Conservation (phyloP, 257 asterid genomes). For the Perilla frutescens region DNA sequence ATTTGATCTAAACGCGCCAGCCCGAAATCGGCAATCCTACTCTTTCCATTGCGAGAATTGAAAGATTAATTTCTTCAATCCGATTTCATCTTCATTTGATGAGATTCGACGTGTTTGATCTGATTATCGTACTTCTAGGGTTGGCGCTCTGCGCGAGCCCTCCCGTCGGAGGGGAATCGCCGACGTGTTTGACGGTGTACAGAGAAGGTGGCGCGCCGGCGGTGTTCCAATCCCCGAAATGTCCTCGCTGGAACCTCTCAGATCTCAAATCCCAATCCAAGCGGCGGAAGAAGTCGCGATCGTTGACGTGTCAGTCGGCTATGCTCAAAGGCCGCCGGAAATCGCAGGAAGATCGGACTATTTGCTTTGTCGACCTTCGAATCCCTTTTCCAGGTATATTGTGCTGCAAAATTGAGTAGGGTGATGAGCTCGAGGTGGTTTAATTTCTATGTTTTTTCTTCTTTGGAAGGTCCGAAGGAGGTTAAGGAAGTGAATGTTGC, state of each 20-base stretch:
- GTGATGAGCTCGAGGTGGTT: conserved; percentile 1
- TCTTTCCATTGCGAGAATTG: not conserved
- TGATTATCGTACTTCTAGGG: conserved; percentile 39
- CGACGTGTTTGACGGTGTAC: conserved; percentile 80
- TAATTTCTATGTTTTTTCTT: not conserved
- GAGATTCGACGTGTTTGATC: conserved; percentile 25
- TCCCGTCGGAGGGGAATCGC: conserved; percentile 69
- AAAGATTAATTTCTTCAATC: not conserved
- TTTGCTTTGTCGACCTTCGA: conserved; percentile 74
- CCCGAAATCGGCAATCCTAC: conserved; percentile 1
- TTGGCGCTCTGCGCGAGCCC: conserved; percentile 38
- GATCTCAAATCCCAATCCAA: conserved; percentile 50
- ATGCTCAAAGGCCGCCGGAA: conserved; percentile 86
- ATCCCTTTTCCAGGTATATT: conserved; percentile 81
- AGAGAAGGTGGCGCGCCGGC: conserved; percentile 97
- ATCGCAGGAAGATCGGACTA: conserved; percentile 87
- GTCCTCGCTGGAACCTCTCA: conserved; percentile 91
- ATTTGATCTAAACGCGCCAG: conserved; percentile 39
- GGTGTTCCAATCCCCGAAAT: conserved; percentile 91
- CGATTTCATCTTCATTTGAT: conserved; percentile 32
- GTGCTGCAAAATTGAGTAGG: not conserved
- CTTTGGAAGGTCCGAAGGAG: conserved; percentile 62
- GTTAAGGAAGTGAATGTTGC: conserved; percentile 78
- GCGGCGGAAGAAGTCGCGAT: conserved; percentile 40
- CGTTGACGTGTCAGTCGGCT: conserved; percentile 69